Percentiles rank a stretch among this genome's conserved stretches.
Conservation (phyloP, 1,284 basidiomycete genomes). For the Irpex sp. region DNA sequence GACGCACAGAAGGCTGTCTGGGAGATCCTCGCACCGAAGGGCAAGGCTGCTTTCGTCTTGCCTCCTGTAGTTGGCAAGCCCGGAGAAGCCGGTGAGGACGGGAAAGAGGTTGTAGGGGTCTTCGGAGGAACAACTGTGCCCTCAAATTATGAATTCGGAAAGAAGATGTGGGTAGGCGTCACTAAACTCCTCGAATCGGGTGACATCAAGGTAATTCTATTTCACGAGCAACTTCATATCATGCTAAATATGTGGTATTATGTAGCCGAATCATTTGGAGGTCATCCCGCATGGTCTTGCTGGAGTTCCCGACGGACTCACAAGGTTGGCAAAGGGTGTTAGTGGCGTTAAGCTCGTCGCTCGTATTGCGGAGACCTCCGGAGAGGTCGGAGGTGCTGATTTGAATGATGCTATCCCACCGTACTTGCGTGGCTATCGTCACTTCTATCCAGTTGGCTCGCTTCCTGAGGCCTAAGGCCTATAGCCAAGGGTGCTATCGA, state of each 20-base stretch:
- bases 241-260: background rate
- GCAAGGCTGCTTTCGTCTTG: background rate
- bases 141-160: conserved; percentile 7
- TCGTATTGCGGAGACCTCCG: conserved; percentile 25
- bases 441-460: background rate
- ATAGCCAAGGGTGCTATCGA: no score
- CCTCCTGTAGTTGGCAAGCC: background rate
- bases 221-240: no score
- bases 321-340: conserved; percentile 21
- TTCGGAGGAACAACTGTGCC: conserved; percentile 7
- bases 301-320: conserved; percentile 25
- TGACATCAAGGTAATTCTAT: conserved; percentile 10
- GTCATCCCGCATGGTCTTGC: conserved; percentile 25
- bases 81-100: background rate
- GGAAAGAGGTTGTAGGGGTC: conserved; percentile 9
- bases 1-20: conserved; percentile 20
- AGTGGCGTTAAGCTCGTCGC: conserved; percentile 28
- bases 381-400: background rate
- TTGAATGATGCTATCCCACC: background rate
- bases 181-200: conserved; percentile 12
- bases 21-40: conserved; percentile 20
- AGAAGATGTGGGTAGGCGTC: conserved; percentile 10
- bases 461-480: background rate
- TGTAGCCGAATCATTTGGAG: conserved; percentile 19
- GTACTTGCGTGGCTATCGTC: background rate